Percentiles rank a stretch among this genome's conserved stretches.
Conservation (phyloP, 345 rosid species). For the Viola odorata region DNA sequence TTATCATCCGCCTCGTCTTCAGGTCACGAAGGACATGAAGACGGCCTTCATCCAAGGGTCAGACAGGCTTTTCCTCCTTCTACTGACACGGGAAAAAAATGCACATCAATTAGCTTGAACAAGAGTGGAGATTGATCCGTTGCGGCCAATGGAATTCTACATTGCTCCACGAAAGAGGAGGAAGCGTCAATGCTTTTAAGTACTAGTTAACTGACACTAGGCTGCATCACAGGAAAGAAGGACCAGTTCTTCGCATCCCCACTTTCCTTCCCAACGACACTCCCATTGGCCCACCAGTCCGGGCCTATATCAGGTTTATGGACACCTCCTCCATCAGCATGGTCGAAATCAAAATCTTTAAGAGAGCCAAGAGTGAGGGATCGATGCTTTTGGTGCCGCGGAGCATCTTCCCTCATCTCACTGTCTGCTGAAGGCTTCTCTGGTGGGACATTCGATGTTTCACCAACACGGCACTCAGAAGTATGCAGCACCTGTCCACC, state of each 20-base stretch:
- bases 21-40: slow-evolving; percentile 40
- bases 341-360: slow-evolving; percentile 68
- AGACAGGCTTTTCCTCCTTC: not conserved
- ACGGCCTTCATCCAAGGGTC: slow-evolving; percentile 36
- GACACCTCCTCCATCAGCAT: slow-evolving; percentile 44
- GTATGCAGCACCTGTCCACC: slow-evolving; percentile 19
- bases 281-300: slow-evolving; percentile 51
- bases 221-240: slow-evolving; percentile 70
- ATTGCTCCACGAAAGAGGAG: slow-evolving; percentile 6
- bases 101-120: slow-evolving; percentile 7
- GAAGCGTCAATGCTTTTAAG: not conserved
- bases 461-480: slow-evolving; percentile 16
- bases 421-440: slow-evolving; percentile 29
- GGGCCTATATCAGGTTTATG: slow-evolving; percentile 28
- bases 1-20: slow-evolving; percentile 19
- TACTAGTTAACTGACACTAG: slow-evolving; percentile 50
- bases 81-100: slow-evolving; percentile 9
- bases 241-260: slow-evolving; percentile 56
- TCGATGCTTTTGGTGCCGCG: slow-evolving; percentile 36
- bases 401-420: slow-evolving; percentile 11
- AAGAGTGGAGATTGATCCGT: not conserved
- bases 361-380: slow-evolving; percentile 49
- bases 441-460: slow-evolving; percentile 27
- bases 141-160: slow-evolving; percentile 9
- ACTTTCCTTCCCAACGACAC: slow-evolving; percentile 41